Conservation (phyloP, 208 protist species). For the Leishmania martiniquensis region DNA sequence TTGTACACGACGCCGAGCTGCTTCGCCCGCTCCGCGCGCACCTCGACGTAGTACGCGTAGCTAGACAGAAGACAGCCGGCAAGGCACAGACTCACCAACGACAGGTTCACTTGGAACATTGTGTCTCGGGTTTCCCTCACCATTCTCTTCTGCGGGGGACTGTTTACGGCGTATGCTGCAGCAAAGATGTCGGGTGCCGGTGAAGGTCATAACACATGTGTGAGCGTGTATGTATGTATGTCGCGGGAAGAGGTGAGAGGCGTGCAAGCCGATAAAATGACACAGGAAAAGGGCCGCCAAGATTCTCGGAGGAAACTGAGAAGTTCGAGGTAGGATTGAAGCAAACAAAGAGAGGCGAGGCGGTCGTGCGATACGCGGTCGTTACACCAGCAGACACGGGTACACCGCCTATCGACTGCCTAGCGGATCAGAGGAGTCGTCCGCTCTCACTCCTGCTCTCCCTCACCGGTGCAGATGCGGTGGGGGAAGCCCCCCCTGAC, state of each 20-base stretch:
- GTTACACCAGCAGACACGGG: background rate
- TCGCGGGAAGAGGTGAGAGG: background rate
- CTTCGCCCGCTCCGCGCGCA: slow-evolving; percentile 39
- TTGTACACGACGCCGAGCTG: slow-evolving; percentile 45
- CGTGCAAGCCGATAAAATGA: background rate
- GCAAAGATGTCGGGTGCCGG: too few relatives aligned
- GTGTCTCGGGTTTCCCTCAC: background rate
- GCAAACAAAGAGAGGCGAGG: background rate
- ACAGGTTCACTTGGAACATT: slow-evolving; percentile 23
- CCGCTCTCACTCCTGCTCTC: background rate
- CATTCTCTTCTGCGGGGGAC: too few relatives aligned
- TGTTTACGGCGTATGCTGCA: background rate
- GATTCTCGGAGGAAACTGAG: background rate
- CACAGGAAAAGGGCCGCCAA: background rate
- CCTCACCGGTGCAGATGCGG: background rate
- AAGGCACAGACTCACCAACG: slow-evolving; percentile 39
- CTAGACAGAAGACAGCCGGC: slow-evolving; percentile 55
- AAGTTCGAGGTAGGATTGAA: too few relatives aligned
- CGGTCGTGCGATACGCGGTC: background rate
- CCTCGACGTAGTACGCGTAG: slow-evolving; percentile 78
- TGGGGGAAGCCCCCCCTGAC: too few relatives aligned
- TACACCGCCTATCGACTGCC: background rate
- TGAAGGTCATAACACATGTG: background rate
- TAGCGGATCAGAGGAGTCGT: background rate
- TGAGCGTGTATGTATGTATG: background rate